phyloP scores from a whole-genome alignment of 768 basidiomycete species.

The Calocybe indica region DNA sequence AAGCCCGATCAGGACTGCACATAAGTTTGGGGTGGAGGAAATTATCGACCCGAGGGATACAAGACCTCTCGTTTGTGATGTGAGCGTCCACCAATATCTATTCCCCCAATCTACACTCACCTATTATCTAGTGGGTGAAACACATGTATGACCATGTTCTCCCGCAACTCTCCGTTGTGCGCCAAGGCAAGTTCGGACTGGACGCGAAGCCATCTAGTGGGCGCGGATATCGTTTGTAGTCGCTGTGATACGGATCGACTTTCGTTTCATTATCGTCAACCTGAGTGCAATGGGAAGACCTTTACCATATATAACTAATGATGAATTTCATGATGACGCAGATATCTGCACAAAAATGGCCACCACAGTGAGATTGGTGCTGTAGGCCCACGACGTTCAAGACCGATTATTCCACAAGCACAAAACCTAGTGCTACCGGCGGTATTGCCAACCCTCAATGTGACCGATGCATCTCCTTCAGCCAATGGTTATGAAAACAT shows the following conservation, averaged over 20 bases:
- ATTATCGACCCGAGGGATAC: slow-evolving; percentile 37
- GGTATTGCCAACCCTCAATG: too few relatives aligned
- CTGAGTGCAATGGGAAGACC: background rate
- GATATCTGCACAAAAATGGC: too few relatives aligned
- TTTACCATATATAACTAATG: background rate
- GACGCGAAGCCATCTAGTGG: slow-evolving; percentile 24
- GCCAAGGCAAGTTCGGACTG: slow-evolving; percentile 20
- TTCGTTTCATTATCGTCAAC: background rate
- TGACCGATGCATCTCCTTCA: too few relatives aligned
- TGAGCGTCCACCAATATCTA: slow-evolving; percentile 9
- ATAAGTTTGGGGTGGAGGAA: slow-evolving; percentile 34
- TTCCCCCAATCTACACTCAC: background rate
- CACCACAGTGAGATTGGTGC: too few relatives aligned
- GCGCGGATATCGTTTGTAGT: slow-evolving; percentile 19
- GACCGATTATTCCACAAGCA: too few relatives aligned
- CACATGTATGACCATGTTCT: slow-evolving; percentile 27
- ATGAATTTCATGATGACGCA: too few relatives aligned
- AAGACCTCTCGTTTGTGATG: slow-evolving; percentile 28
- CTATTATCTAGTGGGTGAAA: slow-evolving; percentile 22
- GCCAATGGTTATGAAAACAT: background rate
- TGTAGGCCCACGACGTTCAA: too few relatives aligned
- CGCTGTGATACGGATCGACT: background rate
- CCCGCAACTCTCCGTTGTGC: slow-evolving; percentile 24
- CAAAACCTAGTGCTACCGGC: too few relatives aligned
- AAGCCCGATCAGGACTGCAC: slow-evolving; percentile 30